A percentile compares a stretch with the other conserved stretches of the same genome.
Conservation (phyloP, 257 asterid species). For the Nicotiana noctiflora region DNA sequence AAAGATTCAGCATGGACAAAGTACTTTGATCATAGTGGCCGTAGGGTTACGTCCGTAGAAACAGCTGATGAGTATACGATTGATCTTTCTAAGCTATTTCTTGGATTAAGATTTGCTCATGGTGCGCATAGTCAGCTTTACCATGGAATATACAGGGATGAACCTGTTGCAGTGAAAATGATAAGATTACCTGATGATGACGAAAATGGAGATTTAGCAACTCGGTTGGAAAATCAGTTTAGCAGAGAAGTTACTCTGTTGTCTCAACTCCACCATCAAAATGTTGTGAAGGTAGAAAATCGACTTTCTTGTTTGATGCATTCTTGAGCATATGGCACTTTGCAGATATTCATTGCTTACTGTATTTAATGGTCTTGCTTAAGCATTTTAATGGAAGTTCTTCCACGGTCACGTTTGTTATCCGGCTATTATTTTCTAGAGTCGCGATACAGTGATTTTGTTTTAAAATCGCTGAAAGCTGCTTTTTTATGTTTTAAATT, state of each 20-base stretch:
- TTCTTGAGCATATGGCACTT: neutral
- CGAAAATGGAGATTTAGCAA: slow-evolving; percentile 20
- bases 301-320: neutral
- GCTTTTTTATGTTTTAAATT: neutral
- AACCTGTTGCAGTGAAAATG: slow-evolving; percentile 40
- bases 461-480: neutral
- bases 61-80: slow-evolving; percentile 22
- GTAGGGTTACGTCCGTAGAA: slow-evolving; percentile 30
- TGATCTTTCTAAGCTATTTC: slow-evolving; percentile 35
- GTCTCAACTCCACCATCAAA: slow-evolving; percentile 37
- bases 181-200: slow-evolving; percentile 32
- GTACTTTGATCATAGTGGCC: slow-evolving; percentile 31
- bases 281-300: slow-evolving; percentile 29
- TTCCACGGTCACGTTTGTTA: neutral
- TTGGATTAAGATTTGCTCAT: slow-evolving; percentile 37
- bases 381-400: neutral
- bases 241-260: slow-evolving; percentile 29
- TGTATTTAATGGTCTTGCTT: neutral
- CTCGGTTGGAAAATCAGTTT: slow-evolving; percentile 34
- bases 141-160: slow-evolving; percentile 33
- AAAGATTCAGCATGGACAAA: slow-evolving; percentile 34
- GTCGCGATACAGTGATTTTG: neutral
- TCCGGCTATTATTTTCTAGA: too few species aligned
- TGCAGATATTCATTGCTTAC: neutral
- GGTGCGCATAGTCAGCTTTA: slow-evolving; percentile 47